phyloP scores from a whole-genome alignment of 805 yeast genomes.

The Brettanomyces nanus region DNA sequence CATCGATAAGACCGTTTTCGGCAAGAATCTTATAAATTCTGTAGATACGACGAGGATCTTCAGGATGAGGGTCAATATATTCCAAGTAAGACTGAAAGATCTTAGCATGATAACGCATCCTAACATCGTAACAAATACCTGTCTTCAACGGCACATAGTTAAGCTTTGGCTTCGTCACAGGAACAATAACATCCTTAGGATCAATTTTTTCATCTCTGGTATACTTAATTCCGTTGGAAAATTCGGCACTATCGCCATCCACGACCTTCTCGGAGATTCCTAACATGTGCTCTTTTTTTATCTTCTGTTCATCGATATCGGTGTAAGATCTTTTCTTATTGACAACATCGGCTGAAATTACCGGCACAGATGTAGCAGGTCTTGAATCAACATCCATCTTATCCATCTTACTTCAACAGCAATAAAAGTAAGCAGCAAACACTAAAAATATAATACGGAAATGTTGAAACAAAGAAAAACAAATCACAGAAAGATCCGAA shows the following conservation, averaged over 20 bases:
- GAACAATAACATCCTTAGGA: constrained; percentile 34
- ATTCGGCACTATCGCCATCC: background rate
- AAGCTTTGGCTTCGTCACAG: constrained; percentile 57
- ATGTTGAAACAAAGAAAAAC: too few relatives aligned
- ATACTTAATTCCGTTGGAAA: too few relatives aligned
- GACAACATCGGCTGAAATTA: too few relatives aligned
- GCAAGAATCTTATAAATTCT: constrained; percentile 89
- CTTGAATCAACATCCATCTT: constrained; percentile 13
- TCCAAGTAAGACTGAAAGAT: constrained; percentile 87
- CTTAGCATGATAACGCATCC: constrained; percentile 96
- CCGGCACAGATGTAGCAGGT: too few relatives aligned
- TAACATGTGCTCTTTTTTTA: background rate
- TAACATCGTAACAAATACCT: constrained; percentile 90
- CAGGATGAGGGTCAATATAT: constrained; percentile 98
- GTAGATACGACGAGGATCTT: constrained; percentile 94
- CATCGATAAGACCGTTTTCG: constrained; percentile 83
- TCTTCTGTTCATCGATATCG: constrained; percentile 1
- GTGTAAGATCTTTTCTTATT: constrained; percentile 3
- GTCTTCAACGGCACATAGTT: constrained; percentile 73
- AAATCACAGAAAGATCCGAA: too few relatives aligned
- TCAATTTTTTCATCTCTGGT: constrained; percentile 1
- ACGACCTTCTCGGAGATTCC: background rate
- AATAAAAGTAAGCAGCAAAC: too few relatives aligned
- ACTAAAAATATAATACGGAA: too few relatives aligned
- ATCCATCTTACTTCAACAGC: constrained; percentile 8